These are phyloP conservation scores for Gastrodia elata DNA, from an alignment of 106 monocot species.

Conservation along the genomic window DNA sequence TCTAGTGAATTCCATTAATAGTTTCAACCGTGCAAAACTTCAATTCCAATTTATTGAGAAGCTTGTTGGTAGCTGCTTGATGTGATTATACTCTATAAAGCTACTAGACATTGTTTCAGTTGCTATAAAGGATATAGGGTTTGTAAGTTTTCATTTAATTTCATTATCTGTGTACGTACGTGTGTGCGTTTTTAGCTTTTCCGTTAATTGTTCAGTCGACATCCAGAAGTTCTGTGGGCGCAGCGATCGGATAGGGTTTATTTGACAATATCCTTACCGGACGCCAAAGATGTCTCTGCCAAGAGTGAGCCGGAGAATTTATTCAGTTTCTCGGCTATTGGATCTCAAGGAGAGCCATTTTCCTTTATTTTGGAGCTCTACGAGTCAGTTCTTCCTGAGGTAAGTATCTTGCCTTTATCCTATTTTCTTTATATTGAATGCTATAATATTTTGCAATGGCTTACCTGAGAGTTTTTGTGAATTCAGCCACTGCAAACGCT, in stretches of 20 bases:
- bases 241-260: constrained; percentile 83
- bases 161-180: neutral
- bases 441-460: neutral
- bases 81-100: neutral
- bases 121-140: neutral
- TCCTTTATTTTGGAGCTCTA: constrained; percentile 59
- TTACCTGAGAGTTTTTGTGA: neutral
- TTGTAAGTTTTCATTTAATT: constrained; percentile 3
- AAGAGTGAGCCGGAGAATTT: constrained; percentile 47
- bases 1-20: neutral
- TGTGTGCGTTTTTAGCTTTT: constrained; percentile 1
- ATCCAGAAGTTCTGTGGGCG: constrained; percentile 86
- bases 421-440: neutral
- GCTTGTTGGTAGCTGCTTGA: neutral
- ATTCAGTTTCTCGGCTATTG: constrained; percentile 68
- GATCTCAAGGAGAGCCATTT: constrained; percentile 49
- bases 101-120: neutral
- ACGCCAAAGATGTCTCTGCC: constrained; percentile 65
- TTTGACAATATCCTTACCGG: constrained; percentile 73
- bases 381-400: constrained; percentile 58
- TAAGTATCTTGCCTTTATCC: neutral
- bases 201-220: constrained; percentile 31
- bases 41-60: neutral
- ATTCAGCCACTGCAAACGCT: no score
- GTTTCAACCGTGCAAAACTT: neutral